These are phyloP conservation scores for Aegilops longissima DNA, from an alignment of 176 grass and related monocot species.

Conservation along the genomic window DNA sequence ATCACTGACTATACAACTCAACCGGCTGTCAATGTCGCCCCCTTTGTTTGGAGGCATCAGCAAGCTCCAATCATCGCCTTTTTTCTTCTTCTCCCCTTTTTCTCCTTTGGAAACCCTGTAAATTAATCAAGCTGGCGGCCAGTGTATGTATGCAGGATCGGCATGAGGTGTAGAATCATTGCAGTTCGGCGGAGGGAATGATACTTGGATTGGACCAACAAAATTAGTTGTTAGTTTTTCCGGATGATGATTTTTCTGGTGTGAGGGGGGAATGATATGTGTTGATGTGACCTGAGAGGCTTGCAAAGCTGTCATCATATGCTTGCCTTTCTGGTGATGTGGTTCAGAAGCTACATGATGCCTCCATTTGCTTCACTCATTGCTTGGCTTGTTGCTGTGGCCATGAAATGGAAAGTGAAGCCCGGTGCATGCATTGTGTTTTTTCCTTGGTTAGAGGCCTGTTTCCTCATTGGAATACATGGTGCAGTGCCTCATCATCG, in stretches of 20 bases:
- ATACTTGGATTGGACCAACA: constrained; percentile 35
- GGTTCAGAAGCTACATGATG: constrained; percentile 54
- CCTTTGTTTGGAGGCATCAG: neutral
- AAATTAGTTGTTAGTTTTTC: neutral
- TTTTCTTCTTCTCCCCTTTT: neutral
- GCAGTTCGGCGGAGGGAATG: constrained; percentile 30
- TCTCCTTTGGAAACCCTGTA: constrained; percentile 25
- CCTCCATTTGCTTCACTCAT: constrained; percentile 47
- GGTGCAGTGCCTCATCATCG: neutral
- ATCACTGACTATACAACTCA: constrained; percentile 42
- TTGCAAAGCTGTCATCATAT: constrained; percentile 52
- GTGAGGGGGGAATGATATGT: constrained; percentile 32
- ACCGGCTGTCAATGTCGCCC: neutral
- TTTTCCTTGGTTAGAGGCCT: constrained; percentile 15
- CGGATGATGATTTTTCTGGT: constrained; percentile 37
- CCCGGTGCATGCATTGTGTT: constrained; percentile 3
- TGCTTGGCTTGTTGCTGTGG: neutral
- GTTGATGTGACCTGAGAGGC: constrained; percentile 43
- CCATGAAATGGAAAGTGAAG: neutral
- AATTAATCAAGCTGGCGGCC: neutral
- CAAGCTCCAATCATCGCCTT: neutral
- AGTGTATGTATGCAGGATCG: neutral
- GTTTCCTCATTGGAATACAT: constrained; percentile 24
- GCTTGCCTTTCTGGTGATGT: constrained; percentile 28
- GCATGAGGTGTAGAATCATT: constrained; percentile 47